Evolutionary conservation across 257 asterid species (phyloP), one percentile per base, ranked within the genome.

Genomic region (Solanum piurae): DNA sequence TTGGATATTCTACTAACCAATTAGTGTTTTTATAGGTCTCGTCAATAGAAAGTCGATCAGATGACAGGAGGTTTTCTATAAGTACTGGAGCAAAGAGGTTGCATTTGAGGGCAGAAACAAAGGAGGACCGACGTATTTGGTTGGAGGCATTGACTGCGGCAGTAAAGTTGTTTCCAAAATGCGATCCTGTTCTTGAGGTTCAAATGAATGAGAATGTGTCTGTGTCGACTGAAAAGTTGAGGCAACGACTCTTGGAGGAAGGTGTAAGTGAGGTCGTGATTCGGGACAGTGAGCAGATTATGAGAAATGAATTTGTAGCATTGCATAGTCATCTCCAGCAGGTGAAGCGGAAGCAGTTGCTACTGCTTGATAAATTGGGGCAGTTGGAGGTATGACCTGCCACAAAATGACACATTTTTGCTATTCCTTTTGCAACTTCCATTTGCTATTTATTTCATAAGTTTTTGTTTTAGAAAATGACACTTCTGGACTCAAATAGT

Each of bases 81-180:
- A 86, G 83, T 86, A 89, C 88, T 52, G 91, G 88, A 33, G 74
- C 80, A 29, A 89, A 72, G 85, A 89, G 66, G 72, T 85, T 89
- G 87, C 91, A 89, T 74, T 83, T 89, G 83, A 89, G 83, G 87
- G 89, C 91, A 36, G 91, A 89, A 62, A 83, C 86, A 7, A 85
- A 80, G 86, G 88, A 73, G 21, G 91, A 89, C 9, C 33, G 89
- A 62, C 46, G 64, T 64, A 38, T 87, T 18, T 89, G 91, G 91
- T 71, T 89, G 77, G 91, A 83, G 34, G 91, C 91, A 69, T 83
- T 89, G 87, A 18, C 29, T 38, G 89, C 84, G 9, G 89, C 79
- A 2, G 87, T 83, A 49, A 86, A 83, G 76, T 52, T 89, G 87
- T 89, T 64, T 83, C 89, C 89, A 16, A 72, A 77, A 66, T 60